A percentile compares a stretch with the other conserved stretches of the same genome.
Conservation (phyloP, 768 basidiomycete species). For the Erythrobasidium yunnanense region DNA sequence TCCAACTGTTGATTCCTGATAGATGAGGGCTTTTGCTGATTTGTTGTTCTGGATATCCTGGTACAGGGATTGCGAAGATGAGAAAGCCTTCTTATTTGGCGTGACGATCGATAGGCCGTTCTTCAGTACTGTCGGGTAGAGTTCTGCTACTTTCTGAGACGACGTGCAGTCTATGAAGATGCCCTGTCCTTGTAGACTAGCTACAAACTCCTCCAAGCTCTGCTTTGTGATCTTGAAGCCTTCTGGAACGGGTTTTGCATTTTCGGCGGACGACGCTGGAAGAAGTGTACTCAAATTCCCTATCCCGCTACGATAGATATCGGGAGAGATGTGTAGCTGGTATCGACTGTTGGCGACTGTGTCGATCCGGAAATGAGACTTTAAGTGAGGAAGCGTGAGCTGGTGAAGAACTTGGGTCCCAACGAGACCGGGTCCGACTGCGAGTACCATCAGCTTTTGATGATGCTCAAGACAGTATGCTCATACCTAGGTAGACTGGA, state of each 20-base stretch:
- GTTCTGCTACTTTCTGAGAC: conserved; percentile 62
- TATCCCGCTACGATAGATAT: conserved; percentile 32
- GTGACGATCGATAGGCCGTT: conserved; percentile 79
- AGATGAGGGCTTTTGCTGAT: conserved; percentile 48
- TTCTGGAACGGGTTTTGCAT: conserved; percentile 37
- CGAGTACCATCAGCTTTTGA: conserved; percentile 50
- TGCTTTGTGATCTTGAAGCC: conserved; percentile 27
- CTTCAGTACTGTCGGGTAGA: conserved; percentile 69
- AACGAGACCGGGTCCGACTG: conserved; percentile 86
- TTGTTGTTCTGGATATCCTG: conserved; percentile 55
- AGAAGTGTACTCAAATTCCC: conserved; percentile 34
- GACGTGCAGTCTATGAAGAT: conserved; percentile 87
- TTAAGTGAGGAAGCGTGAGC: conserved; percentile 55
- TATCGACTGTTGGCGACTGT: conserved; percentile 44
- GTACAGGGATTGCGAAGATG: conserved; percentile 59
- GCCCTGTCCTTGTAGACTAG: conserved; percentile 40
- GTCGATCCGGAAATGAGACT: conserved; percentile 39
- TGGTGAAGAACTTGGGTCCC: conserved; percentile 78
- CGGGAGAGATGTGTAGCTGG: conserved; percentile 38
- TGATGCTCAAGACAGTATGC: neutral
- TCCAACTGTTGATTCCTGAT: conserved; percentile 79
- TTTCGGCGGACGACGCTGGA: conserved; percentile 36
- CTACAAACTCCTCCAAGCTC: conserved; percentile 31
- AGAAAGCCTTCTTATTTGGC: conserved; percentile 95
- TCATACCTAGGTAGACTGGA: neutral